These are phyloP conservation scores for Fomitopsis serialis DNA, from an alignment of 768 basidiomycete species.

Conservation along the genomic window DNA sequence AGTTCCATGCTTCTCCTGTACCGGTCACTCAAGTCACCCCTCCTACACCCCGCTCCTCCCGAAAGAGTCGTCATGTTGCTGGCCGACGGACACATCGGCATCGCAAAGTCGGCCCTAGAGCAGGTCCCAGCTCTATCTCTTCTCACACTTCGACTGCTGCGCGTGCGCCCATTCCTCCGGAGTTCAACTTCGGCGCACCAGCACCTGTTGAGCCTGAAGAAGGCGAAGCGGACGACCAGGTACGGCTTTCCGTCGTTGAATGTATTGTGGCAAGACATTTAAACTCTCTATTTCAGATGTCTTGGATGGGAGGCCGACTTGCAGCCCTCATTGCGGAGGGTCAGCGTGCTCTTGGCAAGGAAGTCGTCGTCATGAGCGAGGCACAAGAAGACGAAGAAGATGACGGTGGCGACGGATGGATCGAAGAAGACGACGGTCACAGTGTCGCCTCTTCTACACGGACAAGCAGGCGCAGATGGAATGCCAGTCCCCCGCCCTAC, in stretches of 20 bases:
- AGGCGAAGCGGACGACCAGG: conserved; percentile 43
- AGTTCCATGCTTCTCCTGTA: background rate
- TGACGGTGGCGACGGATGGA: conserved; percentile 72
- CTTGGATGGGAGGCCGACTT: conserved; percentile 75
- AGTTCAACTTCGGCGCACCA: conserved; percentile 35
- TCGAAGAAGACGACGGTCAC: conserved; percentile 46
- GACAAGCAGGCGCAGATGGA: background rate
- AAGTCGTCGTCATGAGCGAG: conserved; percentile 76
- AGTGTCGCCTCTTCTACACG: conserved; percentile 15
- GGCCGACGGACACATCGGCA: conserved; percentile 34
- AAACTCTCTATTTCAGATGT: conserved; percentile 46
- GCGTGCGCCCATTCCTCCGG: conserved; percentile 27
- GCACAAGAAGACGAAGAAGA: conserved; percentile 71
- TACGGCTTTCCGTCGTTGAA: conserved; percentile 16
- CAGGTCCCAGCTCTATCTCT: conserved; percentile 20
- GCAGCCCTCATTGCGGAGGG: conserved; percentile 72
- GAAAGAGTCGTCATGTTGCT: conserved; percentile 31
- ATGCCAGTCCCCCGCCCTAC: conserved; percentile 18
- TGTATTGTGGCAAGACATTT: background rate
- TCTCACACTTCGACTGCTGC: conserved; percentile 8
- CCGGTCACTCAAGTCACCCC: conserved; percentile 31
- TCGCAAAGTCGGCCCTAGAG: conserved; percentile 28
- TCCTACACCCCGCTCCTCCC: conserved; percentile 29
- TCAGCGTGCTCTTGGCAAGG: conserved; percentile 67
- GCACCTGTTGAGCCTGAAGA: conserved; percentile 12